These are phyloP conservation scores for Pterocarpus macrocarpus DNA, from an alignment of 306 rosid genomes.

Conservation along the genomic window DNA sequence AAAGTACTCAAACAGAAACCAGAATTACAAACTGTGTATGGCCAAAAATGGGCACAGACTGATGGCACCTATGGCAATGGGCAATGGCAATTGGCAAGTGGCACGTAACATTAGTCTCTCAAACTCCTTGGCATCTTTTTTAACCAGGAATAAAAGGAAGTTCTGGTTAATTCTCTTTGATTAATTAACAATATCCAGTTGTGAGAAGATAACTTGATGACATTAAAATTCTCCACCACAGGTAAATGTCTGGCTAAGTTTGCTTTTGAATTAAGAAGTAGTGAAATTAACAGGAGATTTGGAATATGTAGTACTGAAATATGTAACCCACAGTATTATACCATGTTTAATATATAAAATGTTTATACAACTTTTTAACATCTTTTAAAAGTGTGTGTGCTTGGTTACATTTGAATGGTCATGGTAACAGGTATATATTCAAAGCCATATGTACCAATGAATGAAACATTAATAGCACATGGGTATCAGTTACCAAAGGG, in stretches of 20 bases:
- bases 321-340: background rate
- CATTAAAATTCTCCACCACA: constrained; percentile 37
- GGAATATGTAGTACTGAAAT: background rate
- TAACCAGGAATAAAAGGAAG: background rate
- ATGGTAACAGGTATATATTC: background rate
- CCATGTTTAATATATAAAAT: background rate
- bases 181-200: background rate
- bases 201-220: constrained; percentile 44
- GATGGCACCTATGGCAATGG: background rate
- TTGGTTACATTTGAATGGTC: background rate
- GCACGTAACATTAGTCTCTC: background rate
- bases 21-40: constrained; percentile 18
- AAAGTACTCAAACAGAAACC: background rate
- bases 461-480: background rate
- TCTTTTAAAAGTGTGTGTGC: background rate
- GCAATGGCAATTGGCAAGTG: background rate
- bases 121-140: background rate
- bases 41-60: background rate
- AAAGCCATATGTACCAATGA: background rate
- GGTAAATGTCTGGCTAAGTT: background rate
- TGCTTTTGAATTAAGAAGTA: background rate
- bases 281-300: constrained; percentile 4
- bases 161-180: background rate
- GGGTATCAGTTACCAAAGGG: background rate
- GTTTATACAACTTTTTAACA: background rate